phyloP scores from a whole-genome alignment of 192 early-diverging fungal genomes.

The Mortierella claussenii region DNA sequence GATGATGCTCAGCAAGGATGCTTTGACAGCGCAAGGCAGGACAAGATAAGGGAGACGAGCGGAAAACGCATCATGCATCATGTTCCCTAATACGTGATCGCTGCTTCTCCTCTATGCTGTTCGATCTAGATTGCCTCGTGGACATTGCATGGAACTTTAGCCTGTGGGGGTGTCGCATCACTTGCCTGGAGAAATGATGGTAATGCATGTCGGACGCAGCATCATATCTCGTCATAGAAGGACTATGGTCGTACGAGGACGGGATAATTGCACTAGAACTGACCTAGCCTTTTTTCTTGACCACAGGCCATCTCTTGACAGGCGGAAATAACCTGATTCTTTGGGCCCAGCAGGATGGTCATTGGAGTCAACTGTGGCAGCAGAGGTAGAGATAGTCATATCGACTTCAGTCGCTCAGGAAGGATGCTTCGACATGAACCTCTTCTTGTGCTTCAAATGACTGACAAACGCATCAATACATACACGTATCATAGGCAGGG shows the following conservation, averaged over 20 bases:
- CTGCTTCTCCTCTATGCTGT: not conserved
- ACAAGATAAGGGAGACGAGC: not conserved
- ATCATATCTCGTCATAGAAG: no score
- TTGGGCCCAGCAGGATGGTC: constrained; percentile 34
- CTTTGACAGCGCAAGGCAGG: no score
- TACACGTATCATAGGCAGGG: constrained; percentile 55
- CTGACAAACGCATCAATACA: no score
- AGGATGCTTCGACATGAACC: no score
- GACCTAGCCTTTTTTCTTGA: not conserved
- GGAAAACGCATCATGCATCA: no score
- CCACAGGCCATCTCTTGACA: constrained; percentile 47
- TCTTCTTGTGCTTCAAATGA: no score
- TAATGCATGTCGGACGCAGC: not conserved
- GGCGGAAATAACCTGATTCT: constrained; percentile 47
- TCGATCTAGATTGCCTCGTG: constrained; percentile 25
- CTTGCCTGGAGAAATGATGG: constrained; percentile 45
- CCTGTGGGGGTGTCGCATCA: constrained; percentile 36
- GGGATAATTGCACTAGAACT: not conserved
- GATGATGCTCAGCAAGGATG: not conserved
- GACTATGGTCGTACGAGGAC: constrained; percentile 17
- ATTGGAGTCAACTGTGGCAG: constrained; percentile 55
- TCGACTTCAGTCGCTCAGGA: not conserved
- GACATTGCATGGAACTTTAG: constrained; percentile 15
- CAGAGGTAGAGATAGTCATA: constrained; percentile 38
- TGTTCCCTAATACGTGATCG: not conserved